Base-by-base conservation (phyloP, 805 yeast species). In the Yarrowia sp. region DNA sequence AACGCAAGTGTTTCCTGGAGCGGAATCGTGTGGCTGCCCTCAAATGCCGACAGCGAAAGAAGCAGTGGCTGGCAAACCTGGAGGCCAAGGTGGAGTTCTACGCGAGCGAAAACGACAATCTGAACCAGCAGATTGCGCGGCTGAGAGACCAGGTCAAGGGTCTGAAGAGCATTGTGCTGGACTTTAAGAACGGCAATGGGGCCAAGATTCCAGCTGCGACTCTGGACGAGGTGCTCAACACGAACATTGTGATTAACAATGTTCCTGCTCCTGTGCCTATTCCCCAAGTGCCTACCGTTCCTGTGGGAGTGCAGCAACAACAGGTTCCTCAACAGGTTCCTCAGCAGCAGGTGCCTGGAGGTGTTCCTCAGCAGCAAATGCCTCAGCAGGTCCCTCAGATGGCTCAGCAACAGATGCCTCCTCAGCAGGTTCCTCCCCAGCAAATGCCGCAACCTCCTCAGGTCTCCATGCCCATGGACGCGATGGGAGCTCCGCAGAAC, bases 11-110 rank as follows among this genome's bases (percentile, higher is more conserved):
- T 75, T 94, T 86, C 74, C 79, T 95, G 72, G 99, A 95, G 76
- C 83, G 98, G 71, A 95, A 95, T 78, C 84, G 99, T 69, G 86
- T 95, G 10, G 99, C 99, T 0, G 99, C 99, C 0, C 87, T 95
- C 32, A 93, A 92, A 76, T 95, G 98, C 81, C 86, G 99, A 70
- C 97, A 91, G 78, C 85, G 98, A 69, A 95, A 95, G 82, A 95
- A 95, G 81, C 92, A 91, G 76, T 89, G 89, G 82, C 85, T 92
- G 42, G 87, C 86, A 69, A 89, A 89, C 73, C 89, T 95, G 86
- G 96, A 92, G 76, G 86, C 83, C 58, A 96, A 92, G 76, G 82
- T 92, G 67, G 83, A 86, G 53, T 87, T 85, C 73, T 91, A 87
- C 76, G 83, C 90, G 16, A 77, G 82, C 11, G 93, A 92, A 71